Evolutionary conservation across 257 asterid genomes (phyloP).

Genomic region (Solanum virginianum): DNA sequence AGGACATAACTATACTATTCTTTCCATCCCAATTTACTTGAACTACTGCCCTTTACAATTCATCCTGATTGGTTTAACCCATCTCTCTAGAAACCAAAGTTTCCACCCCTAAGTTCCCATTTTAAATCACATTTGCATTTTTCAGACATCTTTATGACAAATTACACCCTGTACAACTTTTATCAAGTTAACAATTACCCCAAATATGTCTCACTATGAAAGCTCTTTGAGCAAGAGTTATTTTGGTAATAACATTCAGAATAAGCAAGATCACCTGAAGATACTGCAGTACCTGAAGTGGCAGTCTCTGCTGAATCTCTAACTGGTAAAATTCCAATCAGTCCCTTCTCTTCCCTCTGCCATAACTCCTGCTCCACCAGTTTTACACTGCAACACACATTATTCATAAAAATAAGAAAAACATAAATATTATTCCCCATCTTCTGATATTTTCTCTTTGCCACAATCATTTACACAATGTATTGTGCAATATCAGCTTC

Average conservation of each 20-base stretch:
- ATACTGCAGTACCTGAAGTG: slow-evolving; percentile 23
- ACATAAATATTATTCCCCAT: background rate
- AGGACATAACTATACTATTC: background rate
- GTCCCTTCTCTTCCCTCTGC: slow-evolving; percentile 98
- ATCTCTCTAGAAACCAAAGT: background rate
- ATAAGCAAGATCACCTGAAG: slow-evolving; percentile 45
- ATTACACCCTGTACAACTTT: background rate
- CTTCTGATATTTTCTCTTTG: background rate
- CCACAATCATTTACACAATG: background rate
- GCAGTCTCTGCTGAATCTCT: slow-evolving; percentile 68
- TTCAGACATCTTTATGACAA: background rate
- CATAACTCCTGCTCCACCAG: slow-evolving; percentile 96
- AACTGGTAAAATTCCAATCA: slow-evolving; percentile 90
- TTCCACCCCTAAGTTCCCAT: background rate
- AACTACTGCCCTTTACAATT: background rate
- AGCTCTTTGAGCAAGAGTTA: background rate
- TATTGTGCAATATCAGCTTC: background rate
- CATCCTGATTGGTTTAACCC: background rate
- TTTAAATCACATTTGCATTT: background rate
- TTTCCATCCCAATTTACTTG: background rate
- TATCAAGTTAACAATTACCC: background rate
- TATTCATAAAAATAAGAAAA: background rate
- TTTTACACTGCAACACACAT: slow-evolving; percentile 49
- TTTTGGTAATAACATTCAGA: background rate
- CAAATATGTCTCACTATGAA: background rate